Conservation (phyloP, 495 filamentous ascomycete genomes). For the Bombardia bombarda region DNA sequence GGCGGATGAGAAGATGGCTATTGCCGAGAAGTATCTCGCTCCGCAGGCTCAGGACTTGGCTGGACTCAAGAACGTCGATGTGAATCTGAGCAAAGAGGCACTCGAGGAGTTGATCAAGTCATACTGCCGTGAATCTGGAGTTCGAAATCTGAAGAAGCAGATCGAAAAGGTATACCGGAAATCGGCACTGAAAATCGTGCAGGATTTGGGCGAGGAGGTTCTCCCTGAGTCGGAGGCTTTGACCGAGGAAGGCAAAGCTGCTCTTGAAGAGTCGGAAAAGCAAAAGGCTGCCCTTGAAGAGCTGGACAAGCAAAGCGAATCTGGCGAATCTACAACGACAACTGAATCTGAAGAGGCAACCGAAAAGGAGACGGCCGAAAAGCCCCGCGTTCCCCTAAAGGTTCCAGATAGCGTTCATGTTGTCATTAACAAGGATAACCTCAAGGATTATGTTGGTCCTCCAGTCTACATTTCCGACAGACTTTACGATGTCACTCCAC, state of each 20-base stretch:
- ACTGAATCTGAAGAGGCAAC: conserved; percentile 8
- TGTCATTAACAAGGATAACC: conserved; percentile 75
- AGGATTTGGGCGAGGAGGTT: conserved; percentile 83
- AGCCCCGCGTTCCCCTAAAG: conserved; percentile 68
- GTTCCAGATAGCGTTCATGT: conserved; percentile 87
- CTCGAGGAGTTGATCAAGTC: conserved; percentile 97
- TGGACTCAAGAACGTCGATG: conserved; percentile 84
- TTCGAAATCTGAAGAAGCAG: conserved; percentile 97
- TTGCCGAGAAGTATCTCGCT: conserved; percentile 86
- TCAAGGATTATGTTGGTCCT: conserved; percentile 97
- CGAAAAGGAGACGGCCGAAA: conserved; percentile 44
- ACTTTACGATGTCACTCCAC: conserved; percentile 86
- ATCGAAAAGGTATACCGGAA: conserved; percentile 99
- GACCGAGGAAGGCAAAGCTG: conserved; percentile 82
- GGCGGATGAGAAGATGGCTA: conserved; percentile 97
- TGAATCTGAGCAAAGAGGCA: conserved; percentile 70
- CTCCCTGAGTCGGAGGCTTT: conserved; percentile 75
- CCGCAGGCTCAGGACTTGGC: conserved; percentile 86
- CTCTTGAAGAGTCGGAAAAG: conserved; percentile 50
- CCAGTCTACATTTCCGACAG: conserved; percentile 93
- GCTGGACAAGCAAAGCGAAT: conserved; percentile 21
- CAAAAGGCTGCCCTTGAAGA: conserved; percentile 67
- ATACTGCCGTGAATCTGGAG: conserved; percentile 94
- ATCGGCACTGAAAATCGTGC: conserved; percentile 92
- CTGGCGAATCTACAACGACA: conserved; percentile 6